These are phyloP conservation scores for Flaveria trinervia DNA, from an alignment of 129 eudicot genomes.

Conservation along the genomic window DNA sequence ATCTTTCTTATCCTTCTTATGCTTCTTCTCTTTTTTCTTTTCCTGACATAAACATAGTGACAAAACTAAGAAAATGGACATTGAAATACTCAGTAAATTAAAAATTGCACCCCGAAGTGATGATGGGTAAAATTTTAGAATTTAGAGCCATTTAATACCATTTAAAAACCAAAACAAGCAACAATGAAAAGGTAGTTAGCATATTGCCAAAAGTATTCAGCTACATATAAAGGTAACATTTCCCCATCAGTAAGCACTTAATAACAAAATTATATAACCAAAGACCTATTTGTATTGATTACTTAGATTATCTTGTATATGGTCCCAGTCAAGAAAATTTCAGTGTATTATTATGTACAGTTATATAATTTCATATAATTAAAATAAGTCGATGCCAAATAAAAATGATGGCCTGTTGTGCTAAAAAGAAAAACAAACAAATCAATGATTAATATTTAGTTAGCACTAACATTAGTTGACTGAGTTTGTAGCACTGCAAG, in stretches of 20 bases:
- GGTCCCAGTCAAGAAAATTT: neutral
- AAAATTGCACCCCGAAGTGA: neutral
- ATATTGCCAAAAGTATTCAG: neutral
- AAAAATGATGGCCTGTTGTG: slow-evolving; percentile 8
- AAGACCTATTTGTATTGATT: slow-evolving; percentile 7
- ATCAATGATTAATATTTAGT: neutral
- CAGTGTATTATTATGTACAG: neutral
- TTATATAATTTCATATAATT: neutral
- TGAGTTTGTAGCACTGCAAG: neutral
- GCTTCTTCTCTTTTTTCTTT: slow-evolving; percentile 67
- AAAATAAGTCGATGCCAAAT: neutral
- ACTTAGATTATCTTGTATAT: neutral
- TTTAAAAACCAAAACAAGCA: slow-evolving; percentile 3
- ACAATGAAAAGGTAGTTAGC: neutral
- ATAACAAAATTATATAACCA: neutral
- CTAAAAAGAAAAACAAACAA: slow-evolving; percentile 18
- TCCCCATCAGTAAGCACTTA: slow-evolving; percentile 15
- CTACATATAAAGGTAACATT: slow-evolving; percentile 3
- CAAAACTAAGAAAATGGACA: slow-evolving; percentile 1
- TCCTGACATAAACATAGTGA: slow-evolving; percentile 41
- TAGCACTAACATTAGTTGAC: slow-evolving; percentile 1
- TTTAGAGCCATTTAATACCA: neutral
- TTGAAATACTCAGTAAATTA: neutral
- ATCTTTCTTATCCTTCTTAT: slow-evolving; percentile 69
- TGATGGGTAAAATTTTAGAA: neutral